phyloP scores from a whole-genome alignment of 306 rosid species.

The Lablab purpureus region DNA sequence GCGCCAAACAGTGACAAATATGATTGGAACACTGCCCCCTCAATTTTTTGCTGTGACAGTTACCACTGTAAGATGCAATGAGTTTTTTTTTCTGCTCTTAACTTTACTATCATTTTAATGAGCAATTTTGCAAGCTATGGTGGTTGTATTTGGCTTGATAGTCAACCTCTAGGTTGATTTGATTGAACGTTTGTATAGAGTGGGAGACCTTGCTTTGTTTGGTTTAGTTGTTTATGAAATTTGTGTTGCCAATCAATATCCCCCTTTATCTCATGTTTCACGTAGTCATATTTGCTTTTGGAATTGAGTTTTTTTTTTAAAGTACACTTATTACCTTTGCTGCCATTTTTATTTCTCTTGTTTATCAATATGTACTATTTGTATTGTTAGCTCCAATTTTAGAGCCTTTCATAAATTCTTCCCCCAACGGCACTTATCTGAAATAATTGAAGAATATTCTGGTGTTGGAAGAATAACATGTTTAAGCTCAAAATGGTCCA shows the following conservation, averaged over 20 bases:
- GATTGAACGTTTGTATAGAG: background rate
- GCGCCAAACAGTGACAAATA: slow-evolving; percentile 97
- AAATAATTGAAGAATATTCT: slow-evolving; percentile 2
- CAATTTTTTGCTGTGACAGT: slow-evolving; percentile 90
- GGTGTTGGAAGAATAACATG: background rate
- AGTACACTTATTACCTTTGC: slow-evolving; percentile 22
- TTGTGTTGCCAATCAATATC: slow-evolving; percentile 3
- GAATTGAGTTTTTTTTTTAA: too few species aligned
- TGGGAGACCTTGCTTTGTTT: background rate
- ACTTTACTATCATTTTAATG: slow-evolving; percentile 14
- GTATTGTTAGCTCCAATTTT: background rate
- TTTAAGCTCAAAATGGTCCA: slow-evolving; percentile 23
- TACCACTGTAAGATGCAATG: slow-evolving; percentile 68
- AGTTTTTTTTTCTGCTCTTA: background rate
- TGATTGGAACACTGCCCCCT: slow-evolving; percentile 97
- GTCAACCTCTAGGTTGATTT: slow-evolving; percentile 17
- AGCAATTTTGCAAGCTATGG: slow-evolving; percentile 26
- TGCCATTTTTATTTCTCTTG: background rate
- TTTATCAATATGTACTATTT: background rate
- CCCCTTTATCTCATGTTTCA: background rate
- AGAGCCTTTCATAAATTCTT: slow-evolving; percentile 9
- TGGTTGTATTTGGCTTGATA: slow-evolving; percentile 25
- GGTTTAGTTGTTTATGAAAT: slow-evolving; percentile 33
- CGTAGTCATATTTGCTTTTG: background rate
- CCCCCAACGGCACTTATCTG: background rate